phyloP scores from a whole-genome alignment of 495 filamentous ascomycete genomes.

The Trichoderma gamsii region DNA sequence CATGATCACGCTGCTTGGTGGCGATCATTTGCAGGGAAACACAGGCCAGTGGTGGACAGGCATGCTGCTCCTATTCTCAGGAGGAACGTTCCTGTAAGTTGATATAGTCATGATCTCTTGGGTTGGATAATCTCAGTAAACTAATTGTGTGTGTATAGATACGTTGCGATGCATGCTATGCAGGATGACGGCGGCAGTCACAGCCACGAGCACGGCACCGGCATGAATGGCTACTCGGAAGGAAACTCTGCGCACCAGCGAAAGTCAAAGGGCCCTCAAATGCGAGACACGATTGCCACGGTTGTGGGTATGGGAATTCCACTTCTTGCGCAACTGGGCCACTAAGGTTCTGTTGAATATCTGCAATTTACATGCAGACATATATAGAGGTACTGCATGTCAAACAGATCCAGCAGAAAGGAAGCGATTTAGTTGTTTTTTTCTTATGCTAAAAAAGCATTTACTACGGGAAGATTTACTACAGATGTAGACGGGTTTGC shows the following conservation, averaged over 20 bases:
- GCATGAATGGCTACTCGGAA: conserved; percentile 63
- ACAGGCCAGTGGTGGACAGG: conserved; percentile 78
- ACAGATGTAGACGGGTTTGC: not conserved
- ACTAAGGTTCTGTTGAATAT: conserved; percentile 26
- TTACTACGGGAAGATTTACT: not conserved
- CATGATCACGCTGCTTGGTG: conserved; percentile 65
- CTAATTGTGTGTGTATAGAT: conserved; percentile 47
- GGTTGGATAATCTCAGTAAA: not conserved
- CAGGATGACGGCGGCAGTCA: conserved; percentile 61
- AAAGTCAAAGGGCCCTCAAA: conserved; percentile 46
- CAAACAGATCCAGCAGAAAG: not conserved
- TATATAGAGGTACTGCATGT: not conserved
- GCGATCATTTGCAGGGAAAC: conserved; percentile 36
- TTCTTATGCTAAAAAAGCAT: not conserved
- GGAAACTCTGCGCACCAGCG: conserved; percentile 40
- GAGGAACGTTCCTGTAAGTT: conserved; percentile 88
- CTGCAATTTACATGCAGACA: not conserved
- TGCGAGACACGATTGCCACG: conserved; percentile 64
- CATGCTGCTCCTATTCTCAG: conserved; percentile 84
- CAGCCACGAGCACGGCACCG: conserved; percentile 44
- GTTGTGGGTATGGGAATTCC: conserved; percentile 88
- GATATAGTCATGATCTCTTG: not conserved
- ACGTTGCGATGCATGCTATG: conserved; percentile 98
- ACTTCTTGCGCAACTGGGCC: conserved; percentile 81
- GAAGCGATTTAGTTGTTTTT: not conserved